Evolutionary conservation across 2,329 filamentous ascomycete species (phyloP).

Genomic region (Westerdykella ornata): DNA sequence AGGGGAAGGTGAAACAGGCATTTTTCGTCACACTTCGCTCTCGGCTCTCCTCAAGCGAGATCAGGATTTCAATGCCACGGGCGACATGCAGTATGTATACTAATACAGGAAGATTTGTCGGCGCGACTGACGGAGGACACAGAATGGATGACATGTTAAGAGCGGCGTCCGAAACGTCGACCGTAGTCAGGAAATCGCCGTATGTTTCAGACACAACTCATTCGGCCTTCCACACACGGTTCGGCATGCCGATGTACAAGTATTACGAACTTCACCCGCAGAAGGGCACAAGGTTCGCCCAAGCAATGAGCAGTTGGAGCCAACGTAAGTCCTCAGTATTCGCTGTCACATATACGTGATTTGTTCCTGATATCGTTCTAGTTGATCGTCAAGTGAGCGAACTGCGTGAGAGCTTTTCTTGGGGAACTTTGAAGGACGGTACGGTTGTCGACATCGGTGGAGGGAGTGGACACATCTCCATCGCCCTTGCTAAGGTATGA

Average conservation of each 20-base stretch:
- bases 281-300: slow-evolving; percentile 1
- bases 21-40: slow-evolving; percentile 5
- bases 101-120: too few species aligned
- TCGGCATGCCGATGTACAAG: slow-evolving; percentile 1
- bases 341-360: not conserved
- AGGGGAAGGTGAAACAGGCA: not conserved
- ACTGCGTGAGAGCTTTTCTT: slow-evolving; percentile 4
- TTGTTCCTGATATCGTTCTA: not conserved
- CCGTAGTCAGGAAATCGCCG: slow-evolving; percentile 1
- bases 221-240: slow-evolving; percentile 3
- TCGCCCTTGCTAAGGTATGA: slow-evolving; percentile 4
- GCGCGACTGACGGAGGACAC: too few species aligned
- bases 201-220: not conserved
- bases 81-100: not conserved
- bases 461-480: slow-evolving; percentile 4
- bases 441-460: slow-evolving; percentile 8
- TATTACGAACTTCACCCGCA: not conserved
- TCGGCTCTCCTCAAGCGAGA: not conserved
- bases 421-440: slow-evolving; percentile 1
- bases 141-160: slow-evolving; percentile 4
- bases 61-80: slow-evolving; percentile 3
- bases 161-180: slow-evolving; percentile 1
- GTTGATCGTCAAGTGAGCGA: slow-evolving; percentile 3
- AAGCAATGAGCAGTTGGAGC: slow-evolving; percentile 4
- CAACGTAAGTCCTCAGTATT: not conserved